Evolutionary conservation across 192 early-diverging fungal species (phyloP).

Genomic region (Thamnidium elegans): DNA sequence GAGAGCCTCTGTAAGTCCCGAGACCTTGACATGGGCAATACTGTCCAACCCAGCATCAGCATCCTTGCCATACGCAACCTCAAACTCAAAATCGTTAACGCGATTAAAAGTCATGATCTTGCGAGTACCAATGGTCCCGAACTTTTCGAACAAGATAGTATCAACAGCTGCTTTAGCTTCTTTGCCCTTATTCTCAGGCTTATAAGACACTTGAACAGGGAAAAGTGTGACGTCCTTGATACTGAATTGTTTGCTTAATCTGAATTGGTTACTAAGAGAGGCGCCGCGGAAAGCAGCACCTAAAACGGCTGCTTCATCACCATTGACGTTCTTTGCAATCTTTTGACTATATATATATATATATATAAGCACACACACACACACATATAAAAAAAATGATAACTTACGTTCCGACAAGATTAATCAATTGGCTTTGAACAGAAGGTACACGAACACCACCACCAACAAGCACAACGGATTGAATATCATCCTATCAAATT

Average conservation of each 20-base stretch:
- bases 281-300: conserved; percentile 89
- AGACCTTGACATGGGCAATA: conserved; percentile 61
- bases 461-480: conserved; percentile 92
- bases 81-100: conserved; percentile 73
- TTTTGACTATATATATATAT: conserved; percentile 50
- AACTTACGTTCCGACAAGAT: conserved; percentile 66
- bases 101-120: conserved; percentile 88
- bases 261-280: conserved; percentile 80
- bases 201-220: conserved; percentile 67
- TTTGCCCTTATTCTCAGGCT: conserved; percentile 33
- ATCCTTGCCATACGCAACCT: conserved; percentile 54
- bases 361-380: no score
- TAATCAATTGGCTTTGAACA: conserved; percentile 69
- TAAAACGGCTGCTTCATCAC: conserved; percentile 92
- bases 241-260: conserved; percentile 72
- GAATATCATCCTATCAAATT: conserved; percentile 54
- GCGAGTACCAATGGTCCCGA: conserved; percentile 69
- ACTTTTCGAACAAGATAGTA: conserved; percentile 63
- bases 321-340: conserved; percentile 93
- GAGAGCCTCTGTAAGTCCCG: conserved; percentile 69
- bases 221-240: conserved; percentile 78
- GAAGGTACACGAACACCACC: conserved; percentile 87
- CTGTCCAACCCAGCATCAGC: conserved; percentile 33
- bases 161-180: conserved; percentile 19
- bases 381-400: no score